Percentiles rank a stretch among this genome's conserved stretches.
These are phyloP conservation scores for Blastobotrys attinorum DNA, from an alignment of 805 yeast genomes.

Conservation along the genomic window DNA sequence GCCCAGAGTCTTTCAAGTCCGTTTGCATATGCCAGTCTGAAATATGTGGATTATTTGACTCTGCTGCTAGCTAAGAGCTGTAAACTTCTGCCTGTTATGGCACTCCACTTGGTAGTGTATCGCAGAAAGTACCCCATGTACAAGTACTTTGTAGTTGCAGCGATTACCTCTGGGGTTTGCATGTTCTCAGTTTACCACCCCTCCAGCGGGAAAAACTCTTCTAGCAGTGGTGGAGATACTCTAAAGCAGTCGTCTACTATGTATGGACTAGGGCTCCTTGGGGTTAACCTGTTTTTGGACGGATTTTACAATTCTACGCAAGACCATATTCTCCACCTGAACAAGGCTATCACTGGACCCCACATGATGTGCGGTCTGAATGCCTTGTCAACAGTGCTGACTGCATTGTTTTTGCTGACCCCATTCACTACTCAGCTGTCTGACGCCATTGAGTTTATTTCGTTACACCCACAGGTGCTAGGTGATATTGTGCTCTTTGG, in stretches of 20 bases:
- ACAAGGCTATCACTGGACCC: slow-evolving; percentile 61
- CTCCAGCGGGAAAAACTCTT: slow-evolving; percentile 10
- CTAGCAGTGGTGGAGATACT: too few relatives aligned
- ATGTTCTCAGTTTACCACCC: slow-evolving; percentile 59
- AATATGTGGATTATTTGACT: slow-evolving; percentile 80
- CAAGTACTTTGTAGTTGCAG: slow-evolving; percentile 68
- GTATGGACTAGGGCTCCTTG: slow-evolving; percentile 55
- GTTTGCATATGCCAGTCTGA: slow-evolving; percentile 66
- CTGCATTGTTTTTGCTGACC: slow-evolving; percentile 39
- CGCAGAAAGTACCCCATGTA: slow-evolving; percentile 61
- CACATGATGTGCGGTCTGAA: slow-evolving; percentile 76
- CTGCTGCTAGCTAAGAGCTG: slow-evolving; percentile 86
- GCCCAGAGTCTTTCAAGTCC: slow-evolving; percentile 82
- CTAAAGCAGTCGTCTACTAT: slow-evolving; percentile 35
- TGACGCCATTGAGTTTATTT: slow-evolving; percentile 43
- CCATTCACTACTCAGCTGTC: slow-evolving; percentile 43
- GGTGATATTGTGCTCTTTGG: slow-evolving; percentile 60
- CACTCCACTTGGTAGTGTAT: slow-evolving; percentile 67
- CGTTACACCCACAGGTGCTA: slow-evolving; percentile 44
- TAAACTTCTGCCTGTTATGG: slow-evolving; percentile 89
- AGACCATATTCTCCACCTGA: slow-evolving; percentile 63
- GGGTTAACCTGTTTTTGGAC: slow-evolving; percentile 65
- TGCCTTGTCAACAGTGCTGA: slow-evolving; percentile 35
- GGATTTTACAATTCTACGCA: slow-evolving; percentile 93
- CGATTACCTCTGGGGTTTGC: slow-evolving; percentile 79